Evolutionary conservation across 2,329 filamentous ascomycete genomes (phyloP).

Genomic region (Xylariaceae sp.): DNA sequence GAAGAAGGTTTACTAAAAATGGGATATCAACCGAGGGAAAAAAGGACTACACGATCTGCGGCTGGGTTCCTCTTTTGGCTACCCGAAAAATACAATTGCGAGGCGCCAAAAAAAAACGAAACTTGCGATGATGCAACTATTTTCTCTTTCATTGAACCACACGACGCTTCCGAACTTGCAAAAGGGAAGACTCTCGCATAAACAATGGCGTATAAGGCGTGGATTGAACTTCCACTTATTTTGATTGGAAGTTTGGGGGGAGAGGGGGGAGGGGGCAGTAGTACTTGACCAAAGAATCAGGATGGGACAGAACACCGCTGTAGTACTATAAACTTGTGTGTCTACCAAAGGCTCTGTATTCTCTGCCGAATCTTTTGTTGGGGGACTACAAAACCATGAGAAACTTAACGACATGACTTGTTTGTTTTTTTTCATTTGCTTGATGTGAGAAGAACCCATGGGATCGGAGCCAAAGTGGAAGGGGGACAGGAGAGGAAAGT

Average conservation of each 20-base stretch:
- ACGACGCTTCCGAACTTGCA: not conserved
- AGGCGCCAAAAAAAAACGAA: not conserved
- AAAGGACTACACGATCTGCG: slow-evolving; percentile 3
- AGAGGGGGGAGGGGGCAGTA: no score
- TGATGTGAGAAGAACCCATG: no score
- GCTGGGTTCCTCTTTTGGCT: slow-evolving; percentile 12
- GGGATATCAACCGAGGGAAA: not conserved
- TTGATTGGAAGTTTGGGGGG: slow-evolving; percentile 5
- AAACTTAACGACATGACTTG: no score
- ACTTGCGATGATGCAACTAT: no score
- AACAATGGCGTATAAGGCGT: slow-evolving; percentile 19
- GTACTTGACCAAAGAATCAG: no score
- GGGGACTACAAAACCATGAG: no score
- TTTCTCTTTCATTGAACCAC: slow-evolving; percentile 11
- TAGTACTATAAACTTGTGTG: no score
- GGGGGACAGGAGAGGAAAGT: not conserved
- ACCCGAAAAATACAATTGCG: slow-evolving; percentile 3
- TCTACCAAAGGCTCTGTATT: no score
- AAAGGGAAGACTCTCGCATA: slow-evolving; percentile 19
- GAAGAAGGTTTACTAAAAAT: slow-evolving; percentile 94
- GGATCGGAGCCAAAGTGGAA: not conserved
- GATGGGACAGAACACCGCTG: no score
- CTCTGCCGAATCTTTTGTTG: no score
- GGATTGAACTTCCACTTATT: slow-evolving; percentile 15
- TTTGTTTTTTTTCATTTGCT: no score